A percentile compares a stretch with the other conserved stretches of the same genome.
phyloP scores from a whole-genome alignment of 2,329 filamentous ascomycete species.

The Pseudogymnoascus sp. region DNA sequence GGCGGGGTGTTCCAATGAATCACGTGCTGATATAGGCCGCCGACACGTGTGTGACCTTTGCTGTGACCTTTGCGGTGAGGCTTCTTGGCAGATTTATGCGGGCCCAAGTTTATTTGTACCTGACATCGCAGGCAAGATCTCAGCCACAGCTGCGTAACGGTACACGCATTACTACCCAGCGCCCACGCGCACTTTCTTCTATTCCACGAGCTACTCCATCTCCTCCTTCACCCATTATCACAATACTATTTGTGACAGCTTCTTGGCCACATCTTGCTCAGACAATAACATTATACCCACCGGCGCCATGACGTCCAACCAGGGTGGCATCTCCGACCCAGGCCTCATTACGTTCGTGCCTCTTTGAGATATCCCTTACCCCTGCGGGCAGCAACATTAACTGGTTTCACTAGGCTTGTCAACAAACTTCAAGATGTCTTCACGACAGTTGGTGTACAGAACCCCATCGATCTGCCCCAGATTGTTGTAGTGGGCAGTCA shows the following conservation, averaged over 20 bases:
- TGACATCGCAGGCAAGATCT: conserved; percentile 3
- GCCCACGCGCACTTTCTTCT: conserved; percentile 5
- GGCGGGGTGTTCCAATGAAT: background rate
- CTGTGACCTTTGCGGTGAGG: background rate
- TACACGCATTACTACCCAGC: background rate
- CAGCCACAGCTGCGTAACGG: conserved; percentile 6
- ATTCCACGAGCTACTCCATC: background rate
- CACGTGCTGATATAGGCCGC: background rate
- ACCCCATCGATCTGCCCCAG: conserved; percentile 97
- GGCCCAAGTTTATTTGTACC: background rate
- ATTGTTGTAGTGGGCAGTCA: conserved; percentile 98
- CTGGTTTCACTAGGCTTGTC: conserved; percentile 55
- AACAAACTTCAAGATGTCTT: conserved; percentile 99
- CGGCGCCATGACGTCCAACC: conserved; percentile 22
- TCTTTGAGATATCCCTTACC: conserved; percentile 15
- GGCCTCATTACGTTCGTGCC: conserved; percentile 53
- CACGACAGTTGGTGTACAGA: conserved; percentile 95
- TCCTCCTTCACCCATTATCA: background rate
- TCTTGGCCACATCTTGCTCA: background rate
- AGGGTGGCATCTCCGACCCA: conserved; percentile 57
- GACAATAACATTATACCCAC: conserved; percentile 10
- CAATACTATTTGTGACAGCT: background rate
- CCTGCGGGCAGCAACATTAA: conserved; percentile 22
- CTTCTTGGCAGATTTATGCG: background rate
- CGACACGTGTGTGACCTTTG: background rate